These are phyloP conservation scores for Elongisporangium prolatum DNA, from an alignment of 352 stramenopile genomes.

Conservation along the genomic window DNA sequence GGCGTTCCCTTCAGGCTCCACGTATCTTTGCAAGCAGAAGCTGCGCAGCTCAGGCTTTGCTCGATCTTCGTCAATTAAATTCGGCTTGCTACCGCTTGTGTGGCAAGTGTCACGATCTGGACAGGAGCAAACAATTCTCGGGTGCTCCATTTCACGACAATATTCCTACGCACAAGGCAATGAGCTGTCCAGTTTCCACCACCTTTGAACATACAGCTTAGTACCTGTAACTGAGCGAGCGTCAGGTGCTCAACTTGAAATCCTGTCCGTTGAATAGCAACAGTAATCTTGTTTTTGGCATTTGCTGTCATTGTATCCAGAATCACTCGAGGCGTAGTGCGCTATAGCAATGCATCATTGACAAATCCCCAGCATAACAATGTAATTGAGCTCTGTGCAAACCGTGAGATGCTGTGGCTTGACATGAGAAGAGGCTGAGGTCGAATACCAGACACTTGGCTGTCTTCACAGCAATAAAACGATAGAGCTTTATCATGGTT, in stretches of 20 bases:
- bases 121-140: conserved; percentile 5
- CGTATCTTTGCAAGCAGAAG: conserved; percentile 43
- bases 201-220: neutral
- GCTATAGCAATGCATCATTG: conserved; percentile 16
- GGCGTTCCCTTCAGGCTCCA: conserved; percentile 20
- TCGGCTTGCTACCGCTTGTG: neutral
- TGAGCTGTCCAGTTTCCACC: neutral
- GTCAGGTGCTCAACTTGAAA: conserved; percentile 26
- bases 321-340: conserved; percentile 35
- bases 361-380: neutral
- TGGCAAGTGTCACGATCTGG: conserved; percentile 2
- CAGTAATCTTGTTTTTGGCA: conserved; percentile 3
- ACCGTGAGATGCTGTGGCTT: conserved; percentile 38
- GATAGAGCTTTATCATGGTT: conserved; percentile 1
- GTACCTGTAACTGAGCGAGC: conserved; percentile 29
- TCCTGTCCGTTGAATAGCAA: conserved; percentile 26
- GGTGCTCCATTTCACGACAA: conserved; percentile 34
- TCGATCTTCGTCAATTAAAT: neutral
- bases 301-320: conserved; percentile 18
- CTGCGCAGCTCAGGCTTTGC: conserved; percentile 4
- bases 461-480: conserved; percentile 22
- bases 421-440: conserved; percentile 32
- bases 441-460: conserved; percentile 59
- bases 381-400: too few species aligned
- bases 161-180: conserved; percentile 15